phyloP scores from a whole-genome alignment of 768 basidiomycete species.

The Pleurotus platypus region DNA sequence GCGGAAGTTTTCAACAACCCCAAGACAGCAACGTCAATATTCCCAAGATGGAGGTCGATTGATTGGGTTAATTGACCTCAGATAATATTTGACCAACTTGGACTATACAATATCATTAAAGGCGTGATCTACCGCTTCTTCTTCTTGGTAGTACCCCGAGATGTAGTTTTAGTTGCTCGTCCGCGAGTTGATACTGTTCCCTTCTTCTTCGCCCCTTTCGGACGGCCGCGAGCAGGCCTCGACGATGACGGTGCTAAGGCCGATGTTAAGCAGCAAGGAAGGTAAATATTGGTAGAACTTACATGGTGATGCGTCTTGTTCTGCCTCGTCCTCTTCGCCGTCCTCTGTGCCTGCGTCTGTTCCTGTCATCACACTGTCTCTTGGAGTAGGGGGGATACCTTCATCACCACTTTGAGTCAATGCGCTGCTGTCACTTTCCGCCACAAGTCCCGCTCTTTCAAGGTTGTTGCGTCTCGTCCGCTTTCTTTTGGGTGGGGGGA shows the following conservation, averaged over 20 bases:
- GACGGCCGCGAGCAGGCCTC: constrained; percentile 31
- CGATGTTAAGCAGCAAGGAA: background rate
- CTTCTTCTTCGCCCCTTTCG: constrained; percentile 27
- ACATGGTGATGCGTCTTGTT: constrained; percentile 60
- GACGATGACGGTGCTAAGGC: constrained; percentile 27
- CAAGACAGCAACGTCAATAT: background rate
- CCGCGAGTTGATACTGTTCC: constrained; percentile 19
- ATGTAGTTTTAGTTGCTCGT: constrained; percentile 27
- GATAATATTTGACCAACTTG: background rate
- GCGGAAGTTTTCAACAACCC: constrained; percentile 13
- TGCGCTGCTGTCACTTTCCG: constrained; percentile 82
- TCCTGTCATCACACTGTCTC: constrained; percentile 65
- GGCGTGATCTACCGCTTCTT: constrained; percentile 36
- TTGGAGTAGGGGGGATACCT: constrained; percentile 51
- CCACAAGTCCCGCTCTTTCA: constrained; percentile 70
- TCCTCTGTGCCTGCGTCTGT: constrained; percentile 72
- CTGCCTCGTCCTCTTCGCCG: constrained; percentile 60
- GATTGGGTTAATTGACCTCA: background rate
- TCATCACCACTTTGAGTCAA: constrained; percentile 83
- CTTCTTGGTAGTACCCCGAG: constrained; percentile 35
- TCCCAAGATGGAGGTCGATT: background rate
- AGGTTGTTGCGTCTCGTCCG: constrained; percentile 46
- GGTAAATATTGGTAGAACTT: constrained; percentile 15
- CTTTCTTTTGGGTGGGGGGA: constrained; percentile 12
- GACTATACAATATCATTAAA: background rate